Percentiles rank a stretch among this genome's conserved stretches.
These are phyloP conservation scores for Scopulariopsis brevicaulis DNA, from an alignment of 2,329 filamentous ascomycete genomes.

Conservation along the genomic window DNA sequence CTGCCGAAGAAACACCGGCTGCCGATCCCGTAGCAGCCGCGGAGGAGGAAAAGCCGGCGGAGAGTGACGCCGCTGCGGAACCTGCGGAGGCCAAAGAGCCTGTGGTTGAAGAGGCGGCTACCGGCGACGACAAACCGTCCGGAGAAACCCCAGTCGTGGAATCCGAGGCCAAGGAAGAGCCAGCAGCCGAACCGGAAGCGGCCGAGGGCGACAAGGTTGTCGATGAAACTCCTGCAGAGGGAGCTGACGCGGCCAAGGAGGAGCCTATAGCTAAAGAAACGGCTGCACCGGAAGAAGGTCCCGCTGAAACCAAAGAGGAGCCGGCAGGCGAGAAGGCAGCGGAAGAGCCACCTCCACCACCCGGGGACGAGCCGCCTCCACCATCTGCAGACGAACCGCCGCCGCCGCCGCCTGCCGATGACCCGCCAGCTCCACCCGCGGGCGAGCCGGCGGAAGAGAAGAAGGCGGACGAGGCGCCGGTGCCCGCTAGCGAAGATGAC, in stretches of 20 bases:
- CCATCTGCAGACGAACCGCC: too few species aligned
- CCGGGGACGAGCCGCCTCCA: neutral
- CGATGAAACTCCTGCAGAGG: constrained; percentile 3
- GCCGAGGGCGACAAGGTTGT: neutral
- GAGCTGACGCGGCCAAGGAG: neutral
- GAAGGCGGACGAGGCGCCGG: constrained; percentile 2
- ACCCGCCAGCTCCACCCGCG: neutral
- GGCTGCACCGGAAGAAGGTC: neutral
- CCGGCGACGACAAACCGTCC: neutral
- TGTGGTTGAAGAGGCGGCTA: too few species aligned
- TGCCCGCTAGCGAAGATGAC: neutral
- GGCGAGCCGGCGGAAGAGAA: neutral
- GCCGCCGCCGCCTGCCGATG: neutral
- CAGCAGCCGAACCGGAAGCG: neutral
- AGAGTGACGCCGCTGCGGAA: too few species aligned
- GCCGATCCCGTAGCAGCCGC: neutral
- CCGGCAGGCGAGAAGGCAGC: neutral
- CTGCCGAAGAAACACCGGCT: neutral
- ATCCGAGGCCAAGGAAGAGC: constrained; percentile 1
- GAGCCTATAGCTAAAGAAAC: neutral
- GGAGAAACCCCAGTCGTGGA: neutral
- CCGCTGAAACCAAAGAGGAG: neutral
- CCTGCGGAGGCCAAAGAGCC: too few species aligned
- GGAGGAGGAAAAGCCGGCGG: too few species aligned
- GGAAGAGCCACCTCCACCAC: neutral